Evolutionary conservation across 805 yeast species (phyloP), one percentile per base, ranked within the genome.

Genomic region (Metschnikowia hibisci): DNA sequence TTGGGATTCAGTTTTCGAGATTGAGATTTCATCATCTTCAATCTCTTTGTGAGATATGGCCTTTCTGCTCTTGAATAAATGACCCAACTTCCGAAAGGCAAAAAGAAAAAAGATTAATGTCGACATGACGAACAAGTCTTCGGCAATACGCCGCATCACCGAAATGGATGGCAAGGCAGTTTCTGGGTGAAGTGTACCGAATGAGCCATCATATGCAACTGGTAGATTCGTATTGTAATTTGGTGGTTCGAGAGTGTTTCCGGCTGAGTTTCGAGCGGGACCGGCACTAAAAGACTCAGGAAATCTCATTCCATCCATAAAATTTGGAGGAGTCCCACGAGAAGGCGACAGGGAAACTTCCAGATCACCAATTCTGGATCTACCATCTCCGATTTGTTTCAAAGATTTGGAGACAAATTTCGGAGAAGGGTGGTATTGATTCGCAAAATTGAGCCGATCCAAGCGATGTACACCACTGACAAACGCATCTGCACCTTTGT

Each of bases 101-200:
- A 69, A 57, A 5, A 74, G 54, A 2, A 73, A 55, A 1, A 61
- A 41, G 14, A 72, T 41, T 7, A 74, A 62, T 1, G 69, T 50
- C 4, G 65, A 39, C 7, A 80, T 67, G 13, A 76, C 76, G 4
- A 72, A 50, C n/a, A 76, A 63, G 51, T 78, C 81, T 51, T 79
- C 84, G 41, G 72, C 55, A 4, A 73, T 56, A 45, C 77, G 57
- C 11, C 58, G 48, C 32, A 45, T 34, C 31, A 69, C 32, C 14
- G 41, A 44, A 3, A 51, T 39, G 1, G 53, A 39, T 27, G 38
- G 42, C 14, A 20, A 6, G 16, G 32, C 27, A n/a, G 43, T 1
- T 38, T 23, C 18, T 27, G 28, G 25, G 18, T 28, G 23, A 16
- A 34, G 22, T 25, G 34, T 7, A 16, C 15, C 10, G 22, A 34